phyloP scores from a whole-genome alignment of 257 asterid species.

The Solanum chiquidenum region DNA sequence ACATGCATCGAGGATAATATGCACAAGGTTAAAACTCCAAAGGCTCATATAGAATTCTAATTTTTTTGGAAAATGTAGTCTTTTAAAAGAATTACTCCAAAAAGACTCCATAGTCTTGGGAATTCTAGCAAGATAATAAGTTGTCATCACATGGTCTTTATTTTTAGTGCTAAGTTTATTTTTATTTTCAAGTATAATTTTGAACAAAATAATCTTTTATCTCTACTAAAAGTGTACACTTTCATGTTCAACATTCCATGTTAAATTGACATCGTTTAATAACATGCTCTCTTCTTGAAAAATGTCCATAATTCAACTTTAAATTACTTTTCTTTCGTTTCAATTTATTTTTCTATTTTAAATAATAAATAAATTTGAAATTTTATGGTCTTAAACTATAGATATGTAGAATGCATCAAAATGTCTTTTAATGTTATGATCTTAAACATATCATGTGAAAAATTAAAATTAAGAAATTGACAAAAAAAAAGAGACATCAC shows the following conservation, averaged over 20 bases:
- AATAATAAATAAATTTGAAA: too few relatives aligned
- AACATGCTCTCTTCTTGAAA: not conserved
- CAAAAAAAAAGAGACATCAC: too few relatives aligned
- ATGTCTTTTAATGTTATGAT: too few relatives aligned
- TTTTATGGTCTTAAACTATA: rapidly evolving
- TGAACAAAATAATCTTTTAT: not conserved
- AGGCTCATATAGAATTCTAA: not conserved
- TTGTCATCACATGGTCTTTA: not conserved
- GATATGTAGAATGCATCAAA: too few relatives aligned
- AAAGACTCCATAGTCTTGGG: not conserved
- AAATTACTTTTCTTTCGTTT: too few relatives aligned
- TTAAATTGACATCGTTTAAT: not conserved
- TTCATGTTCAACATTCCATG: not conserved
- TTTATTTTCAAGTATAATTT: not conserved
- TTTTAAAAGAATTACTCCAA: not conserved
- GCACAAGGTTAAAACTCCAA: not conserved
- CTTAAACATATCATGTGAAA: too few relatives aligned
- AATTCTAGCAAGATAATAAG: not conserved
- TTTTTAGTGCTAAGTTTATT: not conserved
- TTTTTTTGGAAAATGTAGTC: not conserved
- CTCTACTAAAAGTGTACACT: not conserved
- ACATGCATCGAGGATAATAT: not conserved
- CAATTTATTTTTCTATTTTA: too few relatives aligned
- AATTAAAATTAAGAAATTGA: too few relatives aligned
- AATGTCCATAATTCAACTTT: too few relatives aligned